Base-by-base conservation (phyloP, 192 early-diverging fungal genomes). In the Powellomyces hirtus region DNA sequence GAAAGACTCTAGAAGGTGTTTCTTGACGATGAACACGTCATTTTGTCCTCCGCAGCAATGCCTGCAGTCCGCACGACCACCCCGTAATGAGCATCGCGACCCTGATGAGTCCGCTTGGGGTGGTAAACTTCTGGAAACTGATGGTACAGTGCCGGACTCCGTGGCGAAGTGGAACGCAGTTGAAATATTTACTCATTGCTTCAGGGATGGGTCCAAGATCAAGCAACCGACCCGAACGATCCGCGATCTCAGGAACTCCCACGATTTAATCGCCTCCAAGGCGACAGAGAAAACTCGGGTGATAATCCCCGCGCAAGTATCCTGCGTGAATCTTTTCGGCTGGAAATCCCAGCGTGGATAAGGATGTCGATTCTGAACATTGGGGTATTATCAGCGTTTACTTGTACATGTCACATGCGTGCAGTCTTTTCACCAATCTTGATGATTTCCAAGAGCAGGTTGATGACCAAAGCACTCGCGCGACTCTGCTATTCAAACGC, bases 321-420 rank as follows among this genome's bases (percentile, higher is more conserved):
- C 29, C 53, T 16, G n/a, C 22, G 67, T 59, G 53, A 75, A 50
- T 68, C 71, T 44, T 84, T 79, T 45, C 55, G 83, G 11, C 55
- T 80, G 11, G 59, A 76, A 18, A 61, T 83, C 51, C 83, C 83
- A 0, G 56, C 45, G 27, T 77, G 68, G 65, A 66, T 83, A 2
- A 42, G 57, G 8, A 42, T 60, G 24, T 38, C 70, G 16, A 66
- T 73, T 0, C 30, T 77, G 0, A 71, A 75, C 14, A 67, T 84
- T 70, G 82, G 77, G 51, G 79, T 49, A n/a, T n/a, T n/a, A n/a
- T n/a, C n/a, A n/a, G n/a, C n/a, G n/a, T n/a, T n/a, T n/a, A n/a
- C n/a, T n/a, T n/a, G n/a, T n/a, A n/a, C n/a, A n/a, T n/a, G n/a
- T n/a, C n/a, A n/a, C n/a, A n/a, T n/a, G n/a, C n/a, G n/a, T n/a